Evolutionary conservation across 2,329 filamentous ascomycete species (phyloP).

Genomic region (Aspergillus cejpii): DNA sequence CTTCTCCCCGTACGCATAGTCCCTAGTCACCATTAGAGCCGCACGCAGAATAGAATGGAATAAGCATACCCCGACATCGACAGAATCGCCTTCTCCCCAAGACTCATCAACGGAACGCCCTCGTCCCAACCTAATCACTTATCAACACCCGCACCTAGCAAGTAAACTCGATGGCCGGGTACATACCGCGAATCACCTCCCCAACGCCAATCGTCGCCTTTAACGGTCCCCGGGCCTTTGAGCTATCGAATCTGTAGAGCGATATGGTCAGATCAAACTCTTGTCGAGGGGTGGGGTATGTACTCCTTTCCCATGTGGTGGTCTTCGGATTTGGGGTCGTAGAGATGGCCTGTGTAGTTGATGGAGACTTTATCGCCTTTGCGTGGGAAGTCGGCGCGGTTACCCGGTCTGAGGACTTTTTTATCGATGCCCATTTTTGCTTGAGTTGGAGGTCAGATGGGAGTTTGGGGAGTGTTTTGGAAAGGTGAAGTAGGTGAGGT

Average conservation of each 20-base stretch:
- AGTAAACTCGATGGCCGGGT: no score
- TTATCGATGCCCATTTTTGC: conserved; percentile 65
- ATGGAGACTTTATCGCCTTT: conserved; percentile 71
- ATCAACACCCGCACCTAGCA: background rate
- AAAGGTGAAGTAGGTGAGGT: background rate
- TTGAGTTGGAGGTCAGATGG: background rate
- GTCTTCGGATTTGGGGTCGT: conserved; percentile 56
- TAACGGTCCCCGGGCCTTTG: conserved; percentile 64
- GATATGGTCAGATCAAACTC: background rate
- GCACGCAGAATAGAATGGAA: background rate
- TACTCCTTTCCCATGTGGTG: conserved; percentile 65
- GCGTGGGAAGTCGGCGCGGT: conserved; percentile 53
- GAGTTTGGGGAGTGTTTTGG: background rate
- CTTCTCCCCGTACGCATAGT: conserved; percentile 38
- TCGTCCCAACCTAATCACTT: conserved; percentile 62
- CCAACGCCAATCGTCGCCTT: conserved; percentile 71
- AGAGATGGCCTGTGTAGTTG: conserved; percentile 85
- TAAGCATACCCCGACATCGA: conserved; percentile 65
- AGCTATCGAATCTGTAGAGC: conserved; percentile 73
- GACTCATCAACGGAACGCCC: conserved; percentile 75
- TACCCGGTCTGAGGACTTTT: conserved; percentile 56
- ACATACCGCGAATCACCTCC: conserved; percentile 81
- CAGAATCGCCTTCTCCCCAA: conserved; percentile 83
- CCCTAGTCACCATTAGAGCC: conserved; percentile 21
- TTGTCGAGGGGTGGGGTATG: conserved; percentile 27